These are phyloP conservation scores for Sclerotinia sclerotiorum DNA, from an alignment of 2,329 filamentous ascomycete genomes.

Conservation along the genomic window DNA sequence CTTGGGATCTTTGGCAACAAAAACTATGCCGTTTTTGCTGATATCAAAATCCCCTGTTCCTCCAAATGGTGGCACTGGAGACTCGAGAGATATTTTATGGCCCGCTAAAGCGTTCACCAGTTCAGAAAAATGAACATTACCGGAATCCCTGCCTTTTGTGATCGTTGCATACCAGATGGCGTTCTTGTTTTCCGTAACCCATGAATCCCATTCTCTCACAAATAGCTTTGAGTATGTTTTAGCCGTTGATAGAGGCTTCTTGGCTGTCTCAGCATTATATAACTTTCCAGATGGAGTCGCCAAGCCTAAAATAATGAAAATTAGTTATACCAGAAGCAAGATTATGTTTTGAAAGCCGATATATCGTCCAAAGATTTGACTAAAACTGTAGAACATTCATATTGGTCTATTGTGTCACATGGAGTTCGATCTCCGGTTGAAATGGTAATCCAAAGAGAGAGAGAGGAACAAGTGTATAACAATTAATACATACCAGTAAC, in stretches of 20 bases:
- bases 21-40: slow-evolving; percentile 62
- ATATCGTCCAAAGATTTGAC: background rate
- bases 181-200: slow-evolving; percentile 65
- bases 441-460: background rate
- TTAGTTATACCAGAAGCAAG: slow-evolving; percentile 9
- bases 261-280: slow-evolving; percentile 62
- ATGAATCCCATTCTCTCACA: slow-evolving; percentile 82
- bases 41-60: slow-evolving; percentile 80
- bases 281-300: slow-evolving; percentile 68
- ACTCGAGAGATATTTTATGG: slow-evolving; percentile 52
- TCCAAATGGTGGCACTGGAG: slow-evolving; percentile 75
- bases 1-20: slow-evolving; percentile 72
- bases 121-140: slow-evolving; percentile 41
- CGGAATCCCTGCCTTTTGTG: slow-evolving; percentile 37
- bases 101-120: slow-evolving; percentile 62
- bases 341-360: background rate
- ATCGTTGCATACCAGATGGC: slow-evolving; percentile 72
- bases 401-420: background rate
- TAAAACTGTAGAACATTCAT: background rate
- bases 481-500: slow-evolving; percentile 44
- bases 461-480: background rate
- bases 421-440: background rate
- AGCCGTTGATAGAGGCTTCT: slow-evolving; percentile 61
- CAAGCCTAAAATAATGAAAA: slow-evolving; percentile 46
- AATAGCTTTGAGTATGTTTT: slow-evolving; percentile 74